Evolutionary conservation across 2,329 filamentous ascomycete species (phyloP).

Genomic region (Pseudopyricularia javanii): DNA sequence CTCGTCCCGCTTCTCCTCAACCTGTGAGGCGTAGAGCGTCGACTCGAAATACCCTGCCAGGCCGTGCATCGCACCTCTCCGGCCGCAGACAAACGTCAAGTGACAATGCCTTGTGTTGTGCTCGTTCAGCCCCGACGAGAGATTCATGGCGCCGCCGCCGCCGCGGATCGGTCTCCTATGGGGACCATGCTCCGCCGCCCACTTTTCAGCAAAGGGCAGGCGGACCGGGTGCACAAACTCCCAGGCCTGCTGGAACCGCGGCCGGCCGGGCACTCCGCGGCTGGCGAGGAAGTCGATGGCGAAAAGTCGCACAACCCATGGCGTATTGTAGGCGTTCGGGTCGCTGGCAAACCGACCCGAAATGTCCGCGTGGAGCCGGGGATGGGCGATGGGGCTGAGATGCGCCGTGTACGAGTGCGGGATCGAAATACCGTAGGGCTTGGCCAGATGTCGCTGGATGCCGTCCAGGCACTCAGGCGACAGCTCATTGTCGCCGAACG

Average conservation of each 20-base stretch:
- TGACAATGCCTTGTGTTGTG: slow-evolving; percentile 79
- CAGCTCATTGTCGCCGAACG: slow-evolving; percentile 93
- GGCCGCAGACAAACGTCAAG: slow-evolving; percentile 63
- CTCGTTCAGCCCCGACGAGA: slow-evolving; percentile 72
- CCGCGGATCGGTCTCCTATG: slow-evolving; percentile 48
- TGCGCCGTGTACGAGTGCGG: slow-evolving; percentile 89
- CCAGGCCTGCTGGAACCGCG: slow-evolving; percentile 66
- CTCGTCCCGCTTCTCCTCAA: slow-evolving; percentile 21
- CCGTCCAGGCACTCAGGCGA: slow-evolving; percentile 91
- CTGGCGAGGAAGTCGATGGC: slow-evolving; percentile 77
- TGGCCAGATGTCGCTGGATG: slow-evolving; percentile 75
- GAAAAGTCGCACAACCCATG: slow-evolving; percentile 88
- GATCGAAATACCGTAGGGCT: slow-evolving; percentile 79
- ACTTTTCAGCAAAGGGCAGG: slow-evolving; percentile 12
- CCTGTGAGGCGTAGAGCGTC: slow-evolving; percentile 62
- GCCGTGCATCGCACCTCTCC: slow-evolving; percentile 78
- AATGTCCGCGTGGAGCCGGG: slow-evolving; percentile 75
- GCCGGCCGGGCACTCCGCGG: slow-evolving; percentile 37
- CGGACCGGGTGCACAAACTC: slow-evolving; percentile 69
- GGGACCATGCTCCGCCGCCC: slow-evolving; percentile 33
- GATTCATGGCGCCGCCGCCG: slow-evolving; percentile 63
- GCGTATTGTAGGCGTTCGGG: slow-evolving; percentile 69
- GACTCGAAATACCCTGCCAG: slow-evolving; percentile 93
- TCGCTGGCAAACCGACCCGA: slow-evolving; percentile 48
- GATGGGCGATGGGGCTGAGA: slow-evolving; percentile 80